Percentiles rank a stretch among this genome's conserved stretches.
These are phyloP conservation scores for Pseudopediastrum boryanum DNA, from an alignment of 139 green algal genomes.

Conservation along the genomic window DNA sequence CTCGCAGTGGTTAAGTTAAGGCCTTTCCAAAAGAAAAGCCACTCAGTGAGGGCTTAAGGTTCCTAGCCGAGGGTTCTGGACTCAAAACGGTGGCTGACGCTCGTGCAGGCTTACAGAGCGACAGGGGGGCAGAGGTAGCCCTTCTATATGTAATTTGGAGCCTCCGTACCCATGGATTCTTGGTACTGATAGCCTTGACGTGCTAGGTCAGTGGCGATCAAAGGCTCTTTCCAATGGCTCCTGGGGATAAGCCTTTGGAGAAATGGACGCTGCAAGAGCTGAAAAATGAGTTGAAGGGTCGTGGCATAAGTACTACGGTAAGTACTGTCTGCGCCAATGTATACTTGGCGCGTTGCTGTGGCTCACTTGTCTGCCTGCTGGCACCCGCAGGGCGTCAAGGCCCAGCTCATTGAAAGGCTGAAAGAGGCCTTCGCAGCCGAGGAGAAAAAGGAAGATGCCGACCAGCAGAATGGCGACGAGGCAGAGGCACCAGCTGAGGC, in stretches of 20 bases:
- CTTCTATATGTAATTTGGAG: not conserved
- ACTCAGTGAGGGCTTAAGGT: too few relatives aligned
- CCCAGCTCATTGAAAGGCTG: not conserved
- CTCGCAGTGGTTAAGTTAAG: too few relatives aligned
- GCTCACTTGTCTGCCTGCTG: not conserved
- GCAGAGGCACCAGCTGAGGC: not conserved
- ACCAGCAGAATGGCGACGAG: not conserved
- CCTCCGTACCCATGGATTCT: not conserved
- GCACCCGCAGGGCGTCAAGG: conserved; percentile 10
- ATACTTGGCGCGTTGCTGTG: not conserved
- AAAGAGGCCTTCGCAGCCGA: not conserved
- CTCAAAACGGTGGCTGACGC: too few relatives aligned
- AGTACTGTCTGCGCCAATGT: not conserved
- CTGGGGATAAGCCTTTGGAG: not conserved
- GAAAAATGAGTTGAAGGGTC: not conserved
- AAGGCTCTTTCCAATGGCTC: not conserved
- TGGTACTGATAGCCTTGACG: not conserved
- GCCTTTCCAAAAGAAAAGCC: too few relatives aligned
- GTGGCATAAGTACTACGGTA: not conserved
- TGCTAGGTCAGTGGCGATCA: not conserved
- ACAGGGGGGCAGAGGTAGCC: not conserved
- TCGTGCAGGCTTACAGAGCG: not conserved
- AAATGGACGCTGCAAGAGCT: not conserved
- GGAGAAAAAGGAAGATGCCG: not conserved
- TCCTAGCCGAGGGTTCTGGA: too few relatives aligned